Conservation (phyloP, 768 basidiomycete genomes). For the Butyriboletus loyo region DNA sequence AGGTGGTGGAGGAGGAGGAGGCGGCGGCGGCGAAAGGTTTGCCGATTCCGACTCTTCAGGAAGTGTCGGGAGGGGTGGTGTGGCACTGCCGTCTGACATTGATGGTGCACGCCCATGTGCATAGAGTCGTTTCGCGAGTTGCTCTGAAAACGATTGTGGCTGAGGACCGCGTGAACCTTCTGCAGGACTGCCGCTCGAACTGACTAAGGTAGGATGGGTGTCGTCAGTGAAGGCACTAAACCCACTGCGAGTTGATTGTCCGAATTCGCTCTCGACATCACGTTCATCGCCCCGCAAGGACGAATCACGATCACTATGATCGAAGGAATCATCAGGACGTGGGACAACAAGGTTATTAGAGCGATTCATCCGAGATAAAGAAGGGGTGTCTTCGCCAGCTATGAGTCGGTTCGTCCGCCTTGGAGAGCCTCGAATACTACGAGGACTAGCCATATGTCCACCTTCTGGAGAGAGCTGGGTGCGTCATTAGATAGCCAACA, state of each 20-base stretch:
- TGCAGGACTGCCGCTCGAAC: constrained; percentile 43
- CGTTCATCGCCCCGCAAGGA: constrained; percentile 44
- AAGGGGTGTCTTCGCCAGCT: constrained; percentile 38
- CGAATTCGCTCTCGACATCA: constrained; percentile 58
- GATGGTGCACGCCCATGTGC: constrained; percentile 44
- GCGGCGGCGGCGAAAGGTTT: constrained; percentile 20
- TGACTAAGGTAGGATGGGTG: constrained; percentile 54
- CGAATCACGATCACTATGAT: constrained; percentile 43
- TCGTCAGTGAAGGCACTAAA: constrained; percentile 43
- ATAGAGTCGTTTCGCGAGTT: constrained; percentile 57
- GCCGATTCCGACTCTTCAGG: constrained; percentile 36
- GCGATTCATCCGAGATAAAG: constrained; percentile 38
- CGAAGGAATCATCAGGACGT: constrained; percentile 40
- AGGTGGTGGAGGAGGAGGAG: constrained; percentile 13
- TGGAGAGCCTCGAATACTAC: constrained; percentile 69
- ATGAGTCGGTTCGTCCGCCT: constrained; percentile 44
- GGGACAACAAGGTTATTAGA: constrained; percentile 43
- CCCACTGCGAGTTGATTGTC: constrained; percentile 41
- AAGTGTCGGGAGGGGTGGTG: constrained; percentile 36
- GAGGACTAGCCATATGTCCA: constrained; percentile 58
- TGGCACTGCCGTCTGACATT: constrained; percentile 36
- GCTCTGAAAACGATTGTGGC: constrained; percentile 56
- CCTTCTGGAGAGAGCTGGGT: constrained; percentile 60
- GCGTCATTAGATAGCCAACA: constrained; percentile 11
- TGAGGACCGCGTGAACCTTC: constrained; percentile 32